Percentiles rank a stretch among this genome's conserved stretches.
These are phyloP conservation scores for Capsella bursapastoris DNA, from an alignment of 345 rosid genomes.

Conservation along the genomic window DNA sequence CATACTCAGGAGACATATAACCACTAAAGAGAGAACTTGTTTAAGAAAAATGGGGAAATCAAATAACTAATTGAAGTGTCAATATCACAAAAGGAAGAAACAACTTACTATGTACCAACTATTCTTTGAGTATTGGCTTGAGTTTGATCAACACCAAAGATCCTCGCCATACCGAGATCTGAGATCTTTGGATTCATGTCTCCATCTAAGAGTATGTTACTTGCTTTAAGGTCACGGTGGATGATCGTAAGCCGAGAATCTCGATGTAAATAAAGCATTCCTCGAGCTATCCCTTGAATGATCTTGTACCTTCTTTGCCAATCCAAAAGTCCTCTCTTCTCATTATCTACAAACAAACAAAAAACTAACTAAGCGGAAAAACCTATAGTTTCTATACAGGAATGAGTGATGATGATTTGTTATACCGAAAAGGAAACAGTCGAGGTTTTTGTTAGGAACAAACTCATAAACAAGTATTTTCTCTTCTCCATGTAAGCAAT, in stretches of 20 bases:
- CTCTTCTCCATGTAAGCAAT: slow-evolving; percentile 55
- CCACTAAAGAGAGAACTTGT: slow-evolving; percentile 37
- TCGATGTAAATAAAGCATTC: slow-evolving; percentile 60
- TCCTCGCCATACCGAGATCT: slow-evolving; percentile 55
- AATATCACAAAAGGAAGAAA: slow-evolving; percentile 1
- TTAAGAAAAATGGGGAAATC: background rate
- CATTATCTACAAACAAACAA: slow-evolving; percentile 38
- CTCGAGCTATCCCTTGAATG: slow-evolving; percentile 59
- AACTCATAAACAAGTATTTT: slow-evolving; percentile 58
- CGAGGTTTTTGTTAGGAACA: slow-evolving; percentile 57
- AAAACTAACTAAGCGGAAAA: background rate
- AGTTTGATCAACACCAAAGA: slow-evolving; percentile 48
- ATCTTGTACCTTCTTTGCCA: slow-evolving; percentile 59
- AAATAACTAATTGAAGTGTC: background rate
- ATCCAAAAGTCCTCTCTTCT: slow-evolving; percentile 45
- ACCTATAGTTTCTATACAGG: slow-evolving; percentile 1
- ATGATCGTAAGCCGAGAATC: slow-evolving; percentile 58
- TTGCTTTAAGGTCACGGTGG: slow-evolving; percentile 61
- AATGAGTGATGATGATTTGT: slow-evolving; percentile 8
- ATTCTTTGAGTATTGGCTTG: slow-evolving; percentile 46
- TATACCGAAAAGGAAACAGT: slow-evolving; percentile 52
- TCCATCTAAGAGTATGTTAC: slow-evolving; percentile 50
- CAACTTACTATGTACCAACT: slow-evolving; percentile 52
- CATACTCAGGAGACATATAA: slow-evolving; percentile 56
- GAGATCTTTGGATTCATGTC: slow-evolving; percentile 52